Percentiles rank a stretch among this genome's conserved stretches.
phyloP scores from a whole-genome alignment of 2,329 filamentous ascomycete species.

The Colletotrichum paranaense region DNA sequence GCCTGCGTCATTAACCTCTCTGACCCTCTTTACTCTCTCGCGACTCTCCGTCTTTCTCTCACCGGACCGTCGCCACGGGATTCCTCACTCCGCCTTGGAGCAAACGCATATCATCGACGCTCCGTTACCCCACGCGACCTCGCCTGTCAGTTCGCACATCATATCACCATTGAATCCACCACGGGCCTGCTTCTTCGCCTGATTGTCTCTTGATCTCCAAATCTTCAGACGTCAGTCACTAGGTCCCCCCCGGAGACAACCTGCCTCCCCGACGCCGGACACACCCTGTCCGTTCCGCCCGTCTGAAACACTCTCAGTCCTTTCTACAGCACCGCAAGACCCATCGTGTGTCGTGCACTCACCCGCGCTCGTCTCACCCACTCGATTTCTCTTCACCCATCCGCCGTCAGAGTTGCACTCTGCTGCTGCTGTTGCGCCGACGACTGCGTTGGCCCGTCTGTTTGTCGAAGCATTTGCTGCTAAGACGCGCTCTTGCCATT shows the following conservation, averaged over 20 bases:
- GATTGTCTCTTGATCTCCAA: constrained; percentile 40
- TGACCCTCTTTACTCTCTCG: not conserved
- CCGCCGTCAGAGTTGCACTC: constrained; percentile 19
- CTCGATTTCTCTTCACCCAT: constrained; percentile 22
- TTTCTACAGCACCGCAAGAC: constrained; percentile 31
- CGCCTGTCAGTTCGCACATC: constrained; percentile 36
- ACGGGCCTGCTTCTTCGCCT: constrained; percentile 32
- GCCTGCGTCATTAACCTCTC: not conserved
- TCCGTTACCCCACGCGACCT: constrained; percentile 20
- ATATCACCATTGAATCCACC: constrained; percentile 18
- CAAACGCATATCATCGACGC: constrained; percentile 20
- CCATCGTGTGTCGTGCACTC: constrained; percentile 33
- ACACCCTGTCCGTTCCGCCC: constrained; percentile 44
- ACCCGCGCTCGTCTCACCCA: constrained; percentile 30
- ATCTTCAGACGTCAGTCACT: constrained; percentile 35
- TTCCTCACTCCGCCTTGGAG: not conserved
- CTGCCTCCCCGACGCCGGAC: constrained; percentile 35
- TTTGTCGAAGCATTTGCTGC: constrained; percentile 9
- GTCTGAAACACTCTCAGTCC: constrained; percentile 53
- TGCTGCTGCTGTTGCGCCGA: constrained; percentile 14
- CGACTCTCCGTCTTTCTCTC: not conserved
- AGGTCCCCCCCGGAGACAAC: constrained; percentile 25
- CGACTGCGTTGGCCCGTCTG: constrained; percentile 5
- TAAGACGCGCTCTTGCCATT: not conserved
- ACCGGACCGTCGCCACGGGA: constrained; percentile 2